A percentile compares a stretch with the other conserved stretches of the same genome.
phyloP scores from a whole-genome alignment of 2,329 filamentous ascomycete species.

The Diaporthe citriasiana region DNA sequence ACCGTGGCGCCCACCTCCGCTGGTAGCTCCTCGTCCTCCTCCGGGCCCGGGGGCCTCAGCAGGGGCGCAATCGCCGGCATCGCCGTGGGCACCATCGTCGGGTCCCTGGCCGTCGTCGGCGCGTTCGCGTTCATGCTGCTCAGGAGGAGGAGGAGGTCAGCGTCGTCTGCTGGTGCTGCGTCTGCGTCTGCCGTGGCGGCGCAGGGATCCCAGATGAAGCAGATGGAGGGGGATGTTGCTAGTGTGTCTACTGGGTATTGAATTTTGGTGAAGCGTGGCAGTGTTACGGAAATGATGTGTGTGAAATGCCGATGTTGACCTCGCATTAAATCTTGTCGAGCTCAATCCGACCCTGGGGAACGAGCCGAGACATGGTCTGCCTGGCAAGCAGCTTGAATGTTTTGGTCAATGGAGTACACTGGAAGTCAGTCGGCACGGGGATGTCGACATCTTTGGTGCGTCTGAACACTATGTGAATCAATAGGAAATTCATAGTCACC shows the following conservation, averaged over 20 bases:
- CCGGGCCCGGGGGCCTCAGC: slow-evolving; percentile 47
- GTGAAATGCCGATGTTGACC: not conserved
- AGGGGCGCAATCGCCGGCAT: slow-evolving; percentile 55
- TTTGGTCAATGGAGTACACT: too few species aligned
- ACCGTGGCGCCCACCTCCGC: slow-evolving; percentile 23
- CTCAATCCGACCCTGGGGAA: too few species aligned
- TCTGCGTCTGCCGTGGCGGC: not conserved
- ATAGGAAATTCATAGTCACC: too few species aligned
- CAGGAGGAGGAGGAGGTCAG: slow-evolving; percentile 38
- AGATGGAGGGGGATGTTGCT: slow-evolving; percentile 19
- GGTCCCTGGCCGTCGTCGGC: slow-evolving; percentile 49
- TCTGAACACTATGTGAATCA: too few species aligned
- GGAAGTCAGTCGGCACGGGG: too few species aligned
- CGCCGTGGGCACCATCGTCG: slow-evolving; percentile 53
- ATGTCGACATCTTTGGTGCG: too few species aligned
- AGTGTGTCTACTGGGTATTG: slow-evolving; percentile 22
- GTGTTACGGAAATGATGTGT: too few species aligned
- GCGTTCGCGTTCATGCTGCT: slow-evolving; percentile 50
- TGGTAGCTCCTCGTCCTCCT: slow-evolving; percentile 16
- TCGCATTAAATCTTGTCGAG: not conserved
- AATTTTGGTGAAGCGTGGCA: rapidly evolving
- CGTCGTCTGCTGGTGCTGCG: not conserved
- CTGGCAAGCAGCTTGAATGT: too few species aligned
- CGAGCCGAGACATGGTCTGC: too few species aligned
- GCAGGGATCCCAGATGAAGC: slow-evolving; percentile 2